Base-by-base conservation (phyloP, 202 grass and related monocot genomes). In the Carex arenaria region DNA sequence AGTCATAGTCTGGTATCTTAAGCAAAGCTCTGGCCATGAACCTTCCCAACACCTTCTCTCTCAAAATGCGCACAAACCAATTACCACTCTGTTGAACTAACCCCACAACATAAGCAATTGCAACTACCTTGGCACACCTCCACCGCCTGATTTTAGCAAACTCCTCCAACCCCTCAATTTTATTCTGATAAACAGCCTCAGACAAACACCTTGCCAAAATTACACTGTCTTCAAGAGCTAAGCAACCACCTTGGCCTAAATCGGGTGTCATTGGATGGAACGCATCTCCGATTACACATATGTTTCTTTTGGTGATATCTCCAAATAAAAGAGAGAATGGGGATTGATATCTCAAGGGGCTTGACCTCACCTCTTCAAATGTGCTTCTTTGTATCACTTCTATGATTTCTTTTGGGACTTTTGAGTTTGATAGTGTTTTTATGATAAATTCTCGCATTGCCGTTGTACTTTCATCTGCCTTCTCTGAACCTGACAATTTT, bases 201-300 rank as follows among this genome's bases (percentile, higher is more conserved):
- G 87, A 67, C n/a, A 94, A 84, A 85, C 89, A 97, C 19, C 85
- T 83, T 10, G 88, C 87, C 0, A 94, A 69, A 17, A 89, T 66
- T 72, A 97, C 82, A 75, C 80, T 85, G 64, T 94, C 94, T 85
- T 97, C 91, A 30, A 94, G 81, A 56, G 89, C 94, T 17, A 87
- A 54, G 86, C 94, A 94, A 59, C 85, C 91, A 14, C 94, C 94
- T 86, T 97, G 94, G 3, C 86, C 94, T 17, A 94, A 19, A 63
- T 97, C 91, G 1, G 94, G 94, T 5, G 94, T 94, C 91, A 91
- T 97, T 23, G 94, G 94, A 84, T 97, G 94, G 64, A 97, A 82
- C 22, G 94, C 91, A 64, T 97, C 94, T 3, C 94, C 94, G 11
- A 88, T 88, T 5, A 94, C 91, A 67, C 91, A 90, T 28, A 64